Evolutionary conservation across 805 yeast species (phyloP), one percentile per base, ranked within the genome.

Genomic region (Lipomyces sp.): DNA sequence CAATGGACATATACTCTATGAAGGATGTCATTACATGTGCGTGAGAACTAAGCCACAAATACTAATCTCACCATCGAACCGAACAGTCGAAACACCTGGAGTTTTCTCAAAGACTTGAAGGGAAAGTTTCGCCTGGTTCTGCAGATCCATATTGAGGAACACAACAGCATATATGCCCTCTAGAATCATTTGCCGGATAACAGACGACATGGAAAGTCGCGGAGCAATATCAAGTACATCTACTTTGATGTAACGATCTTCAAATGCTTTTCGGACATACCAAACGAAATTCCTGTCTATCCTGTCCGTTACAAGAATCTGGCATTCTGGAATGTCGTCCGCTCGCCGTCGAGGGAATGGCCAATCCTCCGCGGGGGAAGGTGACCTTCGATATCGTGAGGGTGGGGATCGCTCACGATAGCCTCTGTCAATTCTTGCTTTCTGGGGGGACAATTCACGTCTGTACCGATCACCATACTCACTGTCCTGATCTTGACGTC

Each of bases 101-200:
- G 85, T 77, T 53, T 82, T 83, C 73, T 90, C 90, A 75, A 89
- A 93, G 1, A 89, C 84, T 76, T 89, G 93, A 13, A 90, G 79
- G 73, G 90, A 92, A 30, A 92, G 83, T 56, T 80, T 80, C 34
- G 80, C 80, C 24, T 69, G 60, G 53, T 53, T 64, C 63, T 75
- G 79, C 53, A 80, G 76, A n/a, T 80, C 76, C 48, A 82, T 83
- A 66, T 86, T 86, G 24, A 92, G 82, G 6, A 90, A 80, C 53
- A 91, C 84, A 0, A 90, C 89, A 35, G 90, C 93, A 72, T 85
- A 75, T 2, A 85, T 89, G 11, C 97, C 97, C 56, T 87, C 86
- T 75, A 90, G 87, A 0, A 97, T 97, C 24, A 92, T 90, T 59
- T 89, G 90, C 61, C 87, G 88, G 15, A 90, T 82, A 45, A 83